Percentiles rank a stretch among this genome's conserved stretches.
phyloP scores from a whole-genome alignment of 257 asterid species.

The Solanum lignicaule region DNA sequence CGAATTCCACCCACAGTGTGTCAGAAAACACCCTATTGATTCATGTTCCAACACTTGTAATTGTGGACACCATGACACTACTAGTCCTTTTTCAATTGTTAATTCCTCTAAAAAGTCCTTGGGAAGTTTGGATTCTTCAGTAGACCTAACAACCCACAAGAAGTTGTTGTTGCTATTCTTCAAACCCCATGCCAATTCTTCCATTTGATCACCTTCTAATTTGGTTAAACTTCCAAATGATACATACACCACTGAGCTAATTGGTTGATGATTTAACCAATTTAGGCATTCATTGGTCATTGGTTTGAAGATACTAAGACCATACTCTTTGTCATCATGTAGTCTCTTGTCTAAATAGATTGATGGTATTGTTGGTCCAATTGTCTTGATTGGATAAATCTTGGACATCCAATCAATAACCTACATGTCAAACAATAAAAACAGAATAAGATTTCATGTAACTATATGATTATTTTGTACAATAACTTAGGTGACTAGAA shows the following conservation, averaged over 20 bases:
- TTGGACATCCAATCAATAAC: background rate
- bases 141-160: too few relatives aligned
- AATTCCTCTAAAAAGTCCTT: background rate
- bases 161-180: too few relatives aligned
- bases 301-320: background rate
- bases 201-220: too few relatives aligned
- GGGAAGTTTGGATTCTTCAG: too few relatives aligned
- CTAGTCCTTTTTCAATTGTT: background rate
- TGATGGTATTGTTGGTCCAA: background rate
- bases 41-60: background rate
- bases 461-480: too few relatives aligned
- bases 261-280: background rate
- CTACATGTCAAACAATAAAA: background rate
- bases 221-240: background rate
- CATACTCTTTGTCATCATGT: background rate
- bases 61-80: background rate
- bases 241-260: background rate
- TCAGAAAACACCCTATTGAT: constrained; percentile 13
- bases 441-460: too few relatives aligned
- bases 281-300: background rate
- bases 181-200: too few relatives aligned
- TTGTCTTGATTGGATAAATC: background rate
- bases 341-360: background rate
- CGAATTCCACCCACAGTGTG: constrained; percentile 59
- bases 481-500: too few relatives aligned